These are phyloP conservation scores for Buxus sempervirens DNA, from an alignment of 164 flowering plant genomes.

Conservation along the genomic window DNA sequence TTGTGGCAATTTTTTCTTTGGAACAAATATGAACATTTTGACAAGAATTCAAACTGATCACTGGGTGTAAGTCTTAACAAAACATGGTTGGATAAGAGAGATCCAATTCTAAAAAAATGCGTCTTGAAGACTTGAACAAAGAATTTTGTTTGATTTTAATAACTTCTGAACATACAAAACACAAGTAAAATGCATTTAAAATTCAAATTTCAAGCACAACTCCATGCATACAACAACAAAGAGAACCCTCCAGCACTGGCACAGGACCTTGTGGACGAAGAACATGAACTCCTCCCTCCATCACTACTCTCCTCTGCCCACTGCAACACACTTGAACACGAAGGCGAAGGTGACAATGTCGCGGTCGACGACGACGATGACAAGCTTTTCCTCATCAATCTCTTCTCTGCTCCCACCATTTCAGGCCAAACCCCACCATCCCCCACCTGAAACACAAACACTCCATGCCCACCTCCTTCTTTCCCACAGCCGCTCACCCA, in stretches of 20 bases:
- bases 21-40: too few relatives aligned
- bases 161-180: too few relatives aligned
- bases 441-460: constrained; percentile 65
- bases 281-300: constrained; percentile 56
- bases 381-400: constrained; percentile 56
- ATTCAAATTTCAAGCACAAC: constrained; percentile 23
- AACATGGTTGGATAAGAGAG: too few relatives aligned
- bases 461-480: constrained; percentile 39
- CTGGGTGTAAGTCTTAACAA: too few relatives aligned
- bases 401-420: constrained; percentile 63
- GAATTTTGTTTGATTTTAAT: too few relatives aligned
- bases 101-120: too few relatives aligned
- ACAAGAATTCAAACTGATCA: too few relatives aligned
- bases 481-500: constrained; percentile 38
- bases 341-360: constrained; percentile 37
- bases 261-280: constrained; percentile 46
- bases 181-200: too few relatives aligned
- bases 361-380: constrained; percentile 13
- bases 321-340: constrained; percentile 62
- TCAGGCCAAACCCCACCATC: constrained; percentile 72
- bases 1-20: too few relatives aligned
- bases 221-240: constrained; percentile 68
- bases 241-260: constrained; percentile 57
- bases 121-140: too few relatives aligned
- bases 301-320: constrained; percentile 83